Percentiles rank a stretch among this genome's conserved stretches.
Evolutionary conservation across 306 rosid species (phyloP).

Genomic region (Vigna angularis): DNA sequence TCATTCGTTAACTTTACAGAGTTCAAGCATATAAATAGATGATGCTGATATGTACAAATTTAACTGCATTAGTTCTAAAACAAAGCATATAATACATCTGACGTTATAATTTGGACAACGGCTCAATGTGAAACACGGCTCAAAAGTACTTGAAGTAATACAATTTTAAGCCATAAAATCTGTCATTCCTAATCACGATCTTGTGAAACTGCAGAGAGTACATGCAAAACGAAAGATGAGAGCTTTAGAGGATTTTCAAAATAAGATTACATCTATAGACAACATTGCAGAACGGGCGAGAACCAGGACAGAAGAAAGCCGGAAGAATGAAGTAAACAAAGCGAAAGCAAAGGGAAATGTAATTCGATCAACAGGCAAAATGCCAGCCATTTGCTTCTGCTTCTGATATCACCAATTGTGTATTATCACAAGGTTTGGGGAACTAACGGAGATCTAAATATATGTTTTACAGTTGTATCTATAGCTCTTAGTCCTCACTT

Average conservation of each 20-base stretch:
- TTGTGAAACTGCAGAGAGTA: conserved; percentile 53
- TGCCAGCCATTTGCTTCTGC: conserved; percentile 62
- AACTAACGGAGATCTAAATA: conserved; percentile 18
- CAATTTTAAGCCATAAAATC: conserved; percentile 7
- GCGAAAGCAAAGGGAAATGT: conserved; percentile 61
- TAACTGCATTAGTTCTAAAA: neutral
- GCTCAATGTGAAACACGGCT: neutral
- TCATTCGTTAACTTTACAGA: neutral
- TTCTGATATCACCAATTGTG: conserved; percentile 50
- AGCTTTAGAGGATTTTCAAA: conserved; percentile 38
- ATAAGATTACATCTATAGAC: conserved; percentile 43
- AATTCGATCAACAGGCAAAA: conserved; percentile 67
- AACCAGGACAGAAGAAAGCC: conserved; percentile 52
- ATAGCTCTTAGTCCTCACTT: neutral
- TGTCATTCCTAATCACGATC: conserved; percentile 26
- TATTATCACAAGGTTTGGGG: conserved; percentile 7
- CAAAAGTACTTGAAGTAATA: too few relatives aligned
- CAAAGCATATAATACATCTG: neutral
- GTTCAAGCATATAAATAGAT: neutral
- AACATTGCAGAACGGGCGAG: conserved; percentile 64
- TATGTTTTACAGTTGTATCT: conserved; percentile 38
- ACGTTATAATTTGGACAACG: neutral
- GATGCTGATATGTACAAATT: neutral
- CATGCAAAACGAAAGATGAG: conserved; percentile 50
- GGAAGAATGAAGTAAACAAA: conserved; percentile 53